Base-by-base conservation (phyloP, 2,329 filamentous ascomycete genomes). In the Trichophyton mentagrophytes region DNA sequence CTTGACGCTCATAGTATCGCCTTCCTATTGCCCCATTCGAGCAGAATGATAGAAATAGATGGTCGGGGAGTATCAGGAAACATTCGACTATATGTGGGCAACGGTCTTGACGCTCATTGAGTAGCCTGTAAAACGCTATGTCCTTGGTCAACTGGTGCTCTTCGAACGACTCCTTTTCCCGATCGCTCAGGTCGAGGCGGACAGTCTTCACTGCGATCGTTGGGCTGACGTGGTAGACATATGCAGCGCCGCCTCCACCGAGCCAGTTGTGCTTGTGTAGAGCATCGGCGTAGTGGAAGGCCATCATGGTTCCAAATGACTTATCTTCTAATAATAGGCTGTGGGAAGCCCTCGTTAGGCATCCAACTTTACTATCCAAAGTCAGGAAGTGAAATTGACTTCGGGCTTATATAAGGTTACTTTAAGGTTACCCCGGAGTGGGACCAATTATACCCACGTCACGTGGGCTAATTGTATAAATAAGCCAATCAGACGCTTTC, bases 11-110 rank as follows among this genome's bases (percentile, higher is more conserved):
- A 13, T 59, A 61, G 15, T 56, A 55, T 13, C 17, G 44, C 40
- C 1, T n/a, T 22, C 6, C 27, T 30, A 62, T 56, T 9, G 40
- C 8, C 9, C 59, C 59, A 8, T 56, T 40, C 1, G 38, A 9
- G 60, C 59, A 65, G 60, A 63, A 64, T 49, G 61, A 63, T 58
- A 65, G 60, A 44, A 65, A 62, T 57, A 64, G 22, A 59, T 65
- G 17, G 59, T 65, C 60, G 0, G 64, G 61, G 55, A 65, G 53
- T 6, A 57, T 57, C 13, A 65, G 58, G 33, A 64, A 64, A 55
- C 60, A 63, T 61, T 64, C 60, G 5, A 65, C 17, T 42, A 63
- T 64, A 62, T 62, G 15, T 17, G 13, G 33, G 51, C 63, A 63
- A 60, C 61, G 60, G 61, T 65, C 63, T 8, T 57, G 57, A 27